phyloP scores from a whole-genome alignment of 805 yeast genomes.

The Grigorovia yakushimaensis region DNA sequence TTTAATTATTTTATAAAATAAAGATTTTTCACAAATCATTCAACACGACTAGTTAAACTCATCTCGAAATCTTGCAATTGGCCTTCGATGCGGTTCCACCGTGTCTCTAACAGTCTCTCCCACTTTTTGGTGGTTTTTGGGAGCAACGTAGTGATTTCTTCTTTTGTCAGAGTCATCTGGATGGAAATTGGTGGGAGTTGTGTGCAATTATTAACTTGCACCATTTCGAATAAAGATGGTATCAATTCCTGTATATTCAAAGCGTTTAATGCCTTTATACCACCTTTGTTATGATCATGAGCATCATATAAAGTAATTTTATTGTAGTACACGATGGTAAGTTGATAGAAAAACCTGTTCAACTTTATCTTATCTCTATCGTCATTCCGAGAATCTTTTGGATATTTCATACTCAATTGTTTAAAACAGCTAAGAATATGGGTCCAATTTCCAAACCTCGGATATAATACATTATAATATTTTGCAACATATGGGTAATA shows the following conservation, averaged over 20 bases:
- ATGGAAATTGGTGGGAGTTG: conserved; percentile 6
- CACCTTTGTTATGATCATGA: conserved; percentile 19
- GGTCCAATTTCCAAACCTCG: conserved; percentile 55
- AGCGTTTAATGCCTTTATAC: conserved; percentile 13
- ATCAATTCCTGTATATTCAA: conserved; percentile 25
- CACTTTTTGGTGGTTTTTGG: neutral
- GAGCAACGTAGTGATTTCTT: neutral
- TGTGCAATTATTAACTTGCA: neutral
- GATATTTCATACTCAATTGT: conserved; percentile 20
- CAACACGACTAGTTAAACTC: neutral
- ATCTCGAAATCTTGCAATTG: neutral
- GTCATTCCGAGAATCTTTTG: neutral
- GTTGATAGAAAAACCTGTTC: conserved; percentile 22
- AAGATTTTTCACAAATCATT: neutral
- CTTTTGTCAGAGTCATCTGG: neutral
- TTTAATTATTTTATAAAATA: too few species aligned
- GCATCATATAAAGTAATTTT: conserved; percentile 15
- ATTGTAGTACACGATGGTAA: conserved; percentile 32
- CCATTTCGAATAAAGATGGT: conserved; percentile 25
- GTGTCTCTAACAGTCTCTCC: conserved; percentile 62
- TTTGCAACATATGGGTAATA: conserved; percentile 45
- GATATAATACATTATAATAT: conserved; percentile 58
- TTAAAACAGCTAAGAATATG: conserved; percentile 36
- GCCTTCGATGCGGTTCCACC: conserved; percentile 57
- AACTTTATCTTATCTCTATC: conserved; percentile 1